phyloP scores from a whole-genome alignment of 75 land plant species.

The Gnetum montanum region DNA sequence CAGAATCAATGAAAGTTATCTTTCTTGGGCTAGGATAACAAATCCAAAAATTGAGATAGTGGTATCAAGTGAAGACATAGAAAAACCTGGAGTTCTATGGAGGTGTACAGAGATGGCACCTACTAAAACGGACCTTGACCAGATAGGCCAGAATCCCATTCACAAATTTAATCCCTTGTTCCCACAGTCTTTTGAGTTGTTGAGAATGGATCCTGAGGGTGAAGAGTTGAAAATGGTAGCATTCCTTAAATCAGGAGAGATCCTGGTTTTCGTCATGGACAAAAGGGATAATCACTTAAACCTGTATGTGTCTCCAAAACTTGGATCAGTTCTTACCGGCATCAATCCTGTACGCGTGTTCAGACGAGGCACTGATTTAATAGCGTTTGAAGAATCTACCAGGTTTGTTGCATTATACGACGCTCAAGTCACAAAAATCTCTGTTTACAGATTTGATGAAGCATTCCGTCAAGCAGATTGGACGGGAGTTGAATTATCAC shows the following conservation, averaged over 20 bases:
- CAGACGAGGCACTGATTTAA: not conserved
- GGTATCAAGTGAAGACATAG: not conserved
- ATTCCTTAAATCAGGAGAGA: not conserved
- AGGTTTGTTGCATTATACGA: constrained; percentile 1
- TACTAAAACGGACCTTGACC: not conserved
- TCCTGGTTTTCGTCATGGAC: not conserved
- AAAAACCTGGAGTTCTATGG: not conserved
- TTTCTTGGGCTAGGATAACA: too few relatives aligned
- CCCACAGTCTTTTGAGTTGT: constrained; percentile 1
- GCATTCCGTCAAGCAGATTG: constrained; percentile 1
- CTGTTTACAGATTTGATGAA: not conserved
- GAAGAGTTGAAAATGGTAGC: constrained; percentile 2
- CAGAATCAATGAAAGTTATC: too few relatives aligned
- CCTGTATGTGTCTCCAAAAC: constrained; percentile 1
- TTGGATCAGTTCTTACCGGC: not conserved
- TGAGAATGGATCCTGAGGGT: not conserved
- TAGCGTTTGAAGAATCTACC: constrained; percentile 1
- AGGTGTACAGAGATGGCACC: not conserved
- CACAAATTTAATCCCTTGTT: too few relatives aligned
- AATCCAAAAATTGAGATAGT: too few relatives aligned
- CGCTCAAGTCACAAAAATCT: not conserved
- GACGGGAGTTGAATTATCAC: not conserved
- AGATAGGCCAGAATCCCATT: too few relatives aligned
- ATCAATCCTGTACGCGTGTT: not conserved
- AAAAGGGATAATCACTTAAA: not conserved